Base-by-base conservation (phyloP, 2,329 filamentous ascomycete species). In the Diaporthe amygdali region DNA sequence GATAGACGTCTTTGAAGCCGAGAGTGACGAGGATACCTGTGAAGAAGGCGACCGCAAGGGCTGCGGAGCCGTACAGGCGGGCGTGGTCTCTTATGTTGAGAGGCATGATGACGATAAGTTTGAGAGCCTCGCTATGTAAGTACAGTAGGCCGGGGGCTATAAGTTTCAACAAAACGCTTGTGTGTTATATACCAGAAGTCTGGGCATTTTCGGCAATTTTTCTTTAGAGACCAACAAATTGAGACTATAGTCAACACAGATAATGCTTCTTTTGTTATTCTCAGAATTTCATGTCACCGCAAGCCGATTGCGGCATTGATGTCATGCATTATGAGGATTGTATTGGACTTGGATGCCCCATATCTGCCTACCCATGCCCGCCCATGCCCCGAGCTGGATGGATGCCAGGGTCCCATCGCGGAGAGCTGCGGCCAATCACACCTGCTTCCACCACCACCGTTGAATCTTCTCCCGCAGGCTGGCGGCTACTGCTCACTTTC, bases 1-100 rank as follows among this genome's bases (percentile, higher is more conserved):
- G 91, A 76, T 95, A 95, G 46, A 95, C 81, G 78, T 96, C 93
- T 81, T 95, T 95, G 83, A 94, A 91, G 71, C 92, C 92, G 3
- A 96, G 82, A 0, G 94, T 94, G 69, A 95, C 81, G 66, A 94
- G 84, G 67, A 95, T 87, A 52, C 95, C 95, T 12, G 93, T 87
- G n/a, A 92, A 80, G 77, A 98, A 97, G 77, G 93, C 93, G 25
- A 91, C 83, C 70, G 90, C 86, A 51, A 95, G 80, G 73, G 92
- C 94, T 34, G 91, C 89, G 4, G 87, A 87, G 80, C 90, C 88
- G 78, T 91, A 92, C 73, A 86, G 87, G 78, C 86, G 87, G 32
- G 89, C 88, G 74, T 92, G 89, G 75, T 90, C 86, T 77, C 85
- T 59, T 17, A 73, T 10, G 51, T 69, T 63, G 69, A 91, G 79